Percentiles rank a stretch among this genome's conserved stretches.
Evolutionary conservation across 1,139 yeast species (phyloP).

Genomic region (Suhomyces chickasaworum): DNA sequence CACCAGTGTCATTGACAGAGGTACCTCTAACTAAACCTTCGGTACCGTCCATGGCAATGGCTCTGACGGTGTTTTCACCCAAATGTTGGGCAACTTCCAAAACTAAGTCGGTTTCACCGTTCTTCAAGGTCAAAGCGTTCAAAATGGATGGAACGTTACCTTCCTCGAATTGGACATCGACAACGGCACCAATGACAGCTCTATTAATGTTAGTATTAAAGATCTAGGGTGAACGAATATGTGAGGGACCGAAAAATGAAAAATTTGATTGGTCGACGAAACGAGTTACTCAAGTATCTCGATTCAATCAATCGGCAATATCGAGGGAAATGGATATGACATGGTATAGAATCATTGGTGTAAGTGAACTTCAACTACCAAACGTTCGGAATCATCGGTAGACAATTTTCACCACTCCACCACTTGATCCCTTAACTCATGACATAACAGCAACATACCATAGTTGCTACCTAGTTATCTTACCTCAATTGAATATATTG

Average conservation of each 20-base stretch:
- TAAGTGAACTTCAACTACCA: neutral
- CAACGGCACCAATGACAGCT: slow-evolving; percentile 99
- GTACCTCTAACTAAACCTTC: slow-evolving; percentile 99
- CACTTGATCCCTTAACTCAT: neutral
- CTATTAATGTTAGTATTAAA: slow-evolving; percentile 36
- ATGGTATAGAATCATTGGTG: neutral
- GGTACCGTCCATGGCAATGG: slow-evolving; percentile 99
- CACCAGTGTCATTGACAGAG: slow-evolving; percentile 88
- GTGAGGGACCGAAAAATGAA: slow-evolving; percentile 9
- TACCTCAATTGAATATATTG: neutral
- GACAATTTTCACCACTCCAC: neutral
- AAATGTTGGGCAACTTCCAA: slow-evolving; percentile 99
- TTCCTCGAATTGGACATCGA: slow-evolving; percentile 98
- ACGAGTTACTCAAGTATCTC: neutral
- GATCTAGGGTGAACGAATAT: neutral
- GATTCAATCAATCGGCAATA: neutral
- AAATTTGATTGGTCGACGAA: slow-evolving; percentile 5
- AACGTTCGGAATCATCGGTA: neutral
- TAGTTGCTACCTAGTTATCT: neutral
- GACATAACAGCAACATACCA: neutral
- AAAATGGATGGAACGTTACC: slow-evolving; percentile 96
- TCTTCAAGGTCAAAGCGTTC: slow-evolving; percentile 89
- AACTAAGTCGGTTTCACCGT: slow-evolving; percentile 71
- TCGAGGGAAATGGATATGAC: neutral
- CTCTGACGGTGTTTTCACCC: slow-evolving; percentile 99